phyloP scores from a whole-genome alignment of 1,139 yeast species.

The Geotrichum reessii region DNA sequence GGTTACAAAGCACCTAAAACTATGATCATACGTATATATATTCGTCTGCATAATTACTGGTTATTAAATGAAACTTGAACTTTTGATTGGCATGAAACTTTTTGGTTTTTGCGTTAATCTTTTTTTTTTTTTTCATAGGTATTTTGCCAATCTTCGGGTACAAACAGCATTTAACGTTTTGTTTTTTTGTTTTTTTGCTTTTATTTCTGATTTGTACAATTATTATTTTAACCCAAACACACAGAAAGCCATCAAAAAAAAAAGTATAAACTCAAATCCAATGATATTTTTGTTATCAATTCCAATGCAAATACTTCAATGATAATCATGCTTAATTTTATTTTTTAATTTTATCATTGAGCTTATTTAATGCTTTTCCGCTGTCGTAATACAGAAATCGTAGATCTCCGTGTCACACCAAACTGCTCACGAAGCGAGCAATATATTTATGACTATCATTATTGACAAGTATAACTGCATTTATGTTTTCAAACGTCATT shows the following conservation, averaged over 20 bases:
- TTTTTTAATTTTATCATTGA: background rate
- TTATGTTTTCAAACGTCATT: background rate
- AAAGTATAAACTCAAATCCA: background rate
- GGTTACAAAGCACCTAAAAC: too few relatives aligned
- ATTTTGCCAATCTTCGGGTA: too few relatives aligned
- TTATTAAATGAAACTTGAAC: too few relatives aligned
- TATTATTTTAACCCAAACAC: background rate
- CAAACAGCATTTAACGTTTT: too few relatives aligned
- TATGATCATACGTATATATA: too few relatives aligned
- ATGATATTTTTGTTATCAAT: background rate
- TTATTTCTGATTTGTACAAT: background rate
- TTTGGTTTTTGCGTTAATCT: too few relatives aligned
- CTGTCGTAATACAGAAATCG: background rate
- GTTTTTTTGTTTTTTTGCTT: background rate
- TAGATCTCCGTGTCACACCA: background rate
- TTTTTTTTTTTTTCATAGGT: background rate
- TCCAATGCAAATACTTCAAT: background rate
- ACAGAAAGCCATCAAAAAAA: background rate
- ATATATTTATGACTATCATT: background rate
- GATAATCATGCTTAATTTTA: background rate
- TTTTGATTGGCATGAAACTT: too few relatives aligned
- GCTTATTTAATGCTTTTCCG: background rate
- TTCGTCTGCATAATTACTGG: background rate
- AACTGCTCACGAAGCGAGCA: background rate
- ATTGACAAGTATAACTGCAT: background rate